Evolutionary conservation across 139 green algal species (phyloP), one percentile per base, ranked within the genome.

Genomic region (Chlamydomonas sphaeroides): DNA sequence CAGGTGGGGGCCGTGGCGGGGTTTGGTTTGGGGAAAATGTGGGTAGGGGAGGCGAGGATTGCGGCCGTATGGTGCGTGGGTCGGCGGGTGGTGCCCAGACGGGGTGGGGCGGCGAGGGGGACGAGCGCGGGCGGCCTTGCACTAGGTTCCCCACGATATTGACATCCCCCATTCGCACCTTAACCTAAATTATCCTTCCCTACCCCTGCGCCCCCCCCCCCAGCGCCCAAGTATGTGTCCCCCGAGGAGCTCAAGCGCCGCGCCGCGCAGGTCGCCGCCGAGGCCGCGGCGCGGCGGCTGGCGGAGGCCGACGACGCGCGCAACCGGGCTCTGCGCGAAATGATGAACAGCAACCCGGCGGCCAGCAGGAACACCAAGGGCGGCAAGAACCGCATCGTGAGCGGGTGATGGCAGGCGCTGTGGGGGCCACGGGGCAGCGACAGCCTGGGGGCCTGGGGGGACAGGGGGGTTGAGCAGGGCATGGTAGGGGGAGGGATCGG

Each of bases 261-360:
- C 4, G 78, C 61, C 23, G 84, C 78, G 0, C 61, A 18, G 5
- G 62, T 42, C 2, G 65, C 59, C 0, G 65, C 28, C 2, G 84
- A 78, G 41, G 84, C 73, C 32, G 78, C 56, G 70, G 78, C 48
- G 36, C 70, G 84, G 25, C 63, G 70, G 51, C 63, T 53, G 3
- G 78, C 78, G 23, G 84, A 86, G 78, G 85, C 85, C 10, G 79
- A 89, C 65, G 85, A 86, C 65, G 39, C 79, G 1, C 67, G 51
- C 28, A 82, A 89, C 70, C 72, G 85, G 2, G 85, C 79, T 26
- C 85, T 89, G 28, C 42, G 38, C 2, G 85, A 89, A 45, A 89
- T 89, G 85, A 89, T 89, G 85, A 76, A 86, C 42, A 66, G 23
- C 42, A 84, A 56, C 32, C 73, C 84, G 21, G 78, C 67, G 57